Percentiles rank a stretch among this genome's conserved stretches.
Conservation (phyloP, 1,139 yeast genomes). For the Blastobotrys buckinghamii region DNA sequence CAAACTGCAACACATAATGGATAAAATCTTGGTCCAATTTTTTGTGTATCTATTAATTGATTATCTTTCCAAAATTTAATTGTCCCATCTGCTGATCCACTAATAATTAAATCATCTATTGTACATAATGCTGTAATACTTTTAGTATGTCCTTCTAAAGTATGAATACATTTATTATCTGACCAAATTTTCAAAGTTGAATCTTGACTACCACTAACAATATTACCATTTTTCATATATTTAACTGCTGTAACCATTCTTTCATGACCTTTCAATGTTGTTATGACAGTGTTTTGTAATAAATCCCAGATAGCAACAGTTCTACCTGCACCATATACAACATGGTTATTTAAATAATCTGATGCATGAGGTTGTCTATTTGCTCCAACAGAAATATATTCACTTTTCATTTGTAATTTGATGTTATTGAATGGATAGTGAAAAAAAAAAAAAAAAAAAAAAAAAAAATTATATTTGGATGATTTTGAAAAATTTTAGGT, state of each 20-base stretch:
- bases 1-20: constrained; percentile 54
- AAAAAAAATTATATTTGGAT: neutral
- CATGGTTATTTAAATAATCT: constrained; percentile 44
- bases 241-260: constrained; percentile 31
- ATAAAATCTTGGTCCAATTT: constrained; percentile 42
- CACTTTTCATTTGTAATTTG: constrained; percentile 27
- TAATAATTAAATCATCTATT: constrained; percentile 38
- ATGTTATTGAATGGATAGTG: no score
- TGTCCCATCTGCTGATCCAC: constrained; percentile 65
- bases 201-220: constrained; percentile 67
- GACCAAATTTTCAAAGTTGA: constrained; percentile 56
- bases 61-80: constrained; percentile 45
- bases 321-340: constrained; percentile 75
- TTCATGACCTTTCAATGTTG: constrained; percentile 30
- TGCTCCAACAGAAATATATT: constrained; percentile 72
- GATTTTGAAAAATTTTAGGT: neutral
- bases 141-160: constrained; percentile 36
- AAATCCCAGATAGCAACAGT: constrained; percentile 69
- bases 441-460: neutral
- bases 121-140: constrained; percentile 49
- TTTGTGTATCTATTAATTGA: constrained; percentile 16
- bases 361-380: constrained; percentile 67
- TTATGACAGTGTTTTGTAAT: constrained; percentile 36
- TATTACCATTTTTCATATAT: constrained; percentile 33
- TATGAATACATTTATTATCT: constrained; percentile 29